Evolutionary conservation across 495 filamentous ascomycete species (phyloP), one percentile per base, ranked within the genome.

Genomic region (Tuber umbilicatum): DNA sequence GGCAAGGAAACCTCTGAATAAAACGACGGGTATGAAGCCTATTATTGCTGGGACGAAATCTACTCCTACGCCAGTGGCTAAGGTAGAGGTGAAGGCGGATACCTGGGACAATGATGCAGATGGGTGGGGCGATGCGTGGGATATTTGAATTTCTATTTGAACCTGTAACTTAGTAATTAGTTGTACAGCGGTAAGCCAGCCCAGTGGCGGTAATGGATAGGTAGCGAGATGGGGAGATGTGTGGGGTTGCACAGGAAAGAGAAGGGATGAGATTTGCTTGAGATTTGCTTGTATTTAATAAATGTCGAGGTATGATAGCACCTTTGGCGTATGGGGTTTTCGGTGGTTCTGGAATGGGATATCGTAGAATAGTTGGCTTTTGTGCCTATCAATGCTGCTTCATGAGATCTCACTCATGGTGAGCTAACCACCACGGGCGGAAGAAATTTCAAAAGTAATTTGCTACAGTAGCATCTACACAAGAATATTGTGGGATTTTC

Each of bases 101-200:
- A 84, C 85, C 73, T 86, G 86, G 79, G 85, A 85, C 41, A 86
- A 83, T 9, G 88, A 89, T 74, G 86, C 86, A 31, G 89, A 89
- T 78, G 87, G 86, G 5, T 92, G 90, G 91, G 91, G 89, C 39
- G 90, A 90, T 82, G 89, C 88, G 31, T 93, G 90, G 91, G 74
- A 72, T 38, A 74, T 74, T 67, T 79, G 27, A 64, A 35, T 64
- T 35, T 64, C 35, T 14, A 64, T 31, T 64, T 64, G 55, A 35
- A 64, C 4, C 10, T 64, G 55, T 27, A 60, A 60, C n/a, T 31
- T 64, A 35, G 27, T 17, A 64, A 35, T 64, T 60, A 0, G n/a
- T 60, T 64, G 55, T 64, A 17, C 27, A 4, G 27, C 5, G 14
- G 27, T 17, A 17, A 3, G 55, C 17, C 9, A n/a, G 55, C 14